Percentiles rank a stretch among this genome's conserved stretches.
These are phyloP conservation scores for Leucogyrophana mollusca DNA, from an alignment of 768 basidiomycete genomes.

Conservation along the genomic window DNA sequence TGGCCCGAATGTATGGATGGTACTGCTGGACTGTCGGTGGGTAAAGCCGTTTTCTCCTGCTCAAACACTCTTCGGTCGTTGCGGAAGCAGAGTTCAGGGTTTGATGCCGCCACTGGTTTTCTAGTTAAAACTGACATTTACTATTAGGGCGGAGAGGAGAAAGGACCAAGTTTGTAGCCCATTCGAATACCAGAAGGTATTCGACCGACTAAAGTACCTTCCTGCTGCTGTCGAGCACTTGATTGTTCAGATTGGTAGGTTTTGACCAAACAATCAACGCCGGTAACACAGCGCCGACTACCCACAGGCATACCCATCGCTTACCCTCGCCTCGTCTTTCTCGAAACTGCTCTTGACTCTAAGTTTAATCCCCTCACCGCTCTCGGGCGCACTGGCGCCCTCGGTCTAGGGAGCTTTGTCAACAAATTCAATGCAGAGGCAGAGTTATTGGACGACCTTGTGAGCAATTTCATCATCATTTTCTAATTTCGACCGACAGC, in stretches of 20 bases:
- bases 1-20: slow-evolving; percentile 72
- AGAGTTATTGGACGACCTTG: slow-evolving; percentile 91
- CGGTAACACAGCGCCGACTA: not conserved
- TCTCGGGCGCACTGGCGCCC: slow-evolving; percentile 63
- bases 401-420: slow-evolving; percentile 76
- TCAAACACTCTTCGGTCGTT: not conserved
- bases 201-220: slow-evolving; percentile 56
- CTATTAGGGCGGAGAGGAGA: slow-evolving; percentile 75
- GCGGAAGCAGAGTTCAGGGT: too few relatives aligned
- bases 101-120: too few relatives aligned
- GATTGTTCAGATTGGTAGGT: slow-evolving; percentile 72
- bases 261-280: slow-evolving; percentile 5
- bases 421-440: slow-evolving; percentile 93
- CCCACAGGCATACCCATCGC: slow-evolving; percentile 71
- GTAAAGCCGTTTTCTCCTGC: slow-evolving; percentile 17
- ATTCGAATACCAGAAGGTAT: slow-evolving; percentile 70
- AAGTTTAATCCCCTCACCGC: slow-evolving; percentile 84
- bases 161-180: slow-evolving; percentile 78
- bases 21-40: slow-evolving; percentile 82
- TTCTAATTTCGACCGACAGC: slow-evolving; percentile 1
- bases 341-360: slow-evolving; percentile 75
- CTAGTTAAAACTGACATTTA: slow-evolving; percentile 11
- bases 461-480: slow-evolving; percentile 25
- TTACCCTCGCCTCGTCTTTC: slow-evolving; percentile 91
- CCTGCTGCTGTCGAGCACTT: slow-evolving; percentile 77